phyloP scores from a whole-genome alignment of 768 basidiomycete genomes.

The Phallus indusiatus region DNA sequence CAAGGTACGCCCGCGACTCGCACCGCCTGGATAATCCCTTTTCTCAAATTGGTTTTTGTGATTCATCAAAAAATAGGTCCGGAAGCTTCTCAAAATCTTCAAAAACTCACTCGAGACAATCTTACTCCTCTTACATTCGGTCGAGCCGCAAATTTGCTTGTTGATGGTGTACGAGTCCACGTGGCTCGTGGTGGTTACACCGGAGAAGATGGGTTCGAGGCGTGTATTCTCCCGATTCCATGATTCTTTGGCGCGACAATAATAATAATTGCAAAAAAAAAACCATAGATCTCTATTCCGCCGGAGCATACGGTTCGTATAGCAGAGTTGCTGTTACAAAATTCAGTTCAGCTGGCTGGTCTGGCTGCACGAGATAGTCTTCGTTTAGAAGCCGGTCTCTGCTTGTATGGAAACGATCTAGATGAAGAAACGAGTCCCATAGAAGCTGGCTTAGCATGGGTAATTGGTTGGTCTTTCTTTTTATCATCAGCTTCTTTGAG shows the following conservation, averaged over 20 bases:
- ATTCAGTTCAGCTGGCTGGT: constrained; percentile 74
- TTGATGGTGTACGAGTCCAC: constrained; percentile 74
- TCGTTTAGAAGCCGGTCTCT: constrained; percentile 95
- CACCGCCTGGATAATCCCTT: constrained; percentile 9
- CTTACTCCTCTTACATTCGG: constrained; percentile 74
- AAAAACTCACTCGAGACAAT: constrained; percentile 66
- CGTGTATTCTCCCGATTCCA: constrained; percentile 18
- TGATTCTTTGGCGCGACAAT: not conserved
- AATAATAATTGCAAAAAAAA: not conserved
- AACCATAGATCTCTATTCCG: constrained; percentile 73
- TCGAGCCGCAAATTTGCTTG: constrained; percentile 67
- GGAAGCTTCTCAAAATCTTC: constrained; percentile 69
- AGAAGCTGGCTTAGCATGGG: constrained; percentile 88
- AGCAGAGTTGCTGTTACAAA: constrained; percentile 50
- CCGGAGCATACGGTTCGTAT: constrained; percentile 66
- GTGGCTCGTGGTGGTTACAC: constrained; percentile 95
- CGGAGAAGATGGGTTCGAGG: constrained; percentile 98
- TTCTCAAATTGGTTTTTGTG: not conserved
- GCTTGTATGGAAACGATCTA: constrained; percentile 90
- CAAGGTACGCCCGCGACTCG: constrained; percentile 46
- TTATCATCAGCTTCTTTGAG: not conserved
- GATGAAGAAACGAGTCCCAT: constrained; percentile 81
- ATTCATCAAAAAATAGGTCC: constrained; percentile 45
- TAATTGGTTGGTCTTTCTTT: constrained; percentile 57
- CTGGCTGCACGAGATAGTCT: constrained; percentile 90